These are phyloP conservation scores for Ogataea haglerorum DNA, from an alignment of 805 yeast species.

Conservation along the genomic window DNA sequence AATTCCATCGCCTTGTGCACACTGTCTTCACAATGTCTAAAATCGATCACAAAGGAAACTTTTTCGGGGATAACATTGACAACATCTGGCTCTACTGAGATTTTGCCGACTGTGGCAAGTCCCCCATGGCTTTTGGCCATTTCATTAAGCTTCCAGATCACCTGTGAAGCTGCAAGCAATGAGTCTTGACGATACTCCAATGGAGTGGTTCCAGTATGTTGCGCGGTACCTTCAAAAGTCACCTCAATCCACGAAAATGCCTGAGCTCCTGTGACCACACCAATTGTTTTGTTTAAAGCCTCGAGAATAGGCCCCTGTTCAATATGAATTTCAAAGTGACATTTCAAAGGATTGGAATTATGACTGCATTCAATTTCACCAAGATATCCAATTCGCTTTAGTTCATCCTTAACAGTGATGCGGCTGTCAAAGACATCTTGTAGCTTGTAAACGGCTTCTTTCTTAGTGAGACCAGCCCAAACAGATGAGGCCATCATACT, in stretches of 20 bases:
- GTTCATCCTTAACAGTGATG: slow-evolving; percentile 50
- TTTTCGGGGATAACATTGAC: slow-evolving; percentile 66
- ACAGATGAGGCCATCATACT: slow-evolving; percentile 65
- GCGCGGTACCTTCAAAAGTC: slow-evolving; percentile 58
- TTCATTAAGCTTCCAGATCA: slow-evolving; percentile 54
- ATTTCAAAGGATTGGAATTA: slow-evolving; percentile 51
- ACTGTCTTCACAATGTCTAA: slow-evolving; percentile 46
- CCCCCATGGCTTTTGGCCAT: slow-evolving; percentile 52
- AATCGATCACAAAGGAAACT: slow-evolving; percentile 58
- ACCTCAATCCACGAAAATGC: slow-evolving; percentile 62
- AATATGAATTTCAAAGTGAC: slow-evolving; percentile 72
- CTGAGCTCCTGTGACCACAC: slow-evolving; percentile 65
- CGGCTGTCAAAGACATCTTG: slow-evolving; percentile 51
- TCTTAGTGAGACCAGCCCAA: slow-evolving; percentile 52
- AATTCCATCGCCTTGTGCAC: slow-evolving; percentile 30
- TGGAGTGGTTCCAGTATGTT: slow-evolving; percentile 76
- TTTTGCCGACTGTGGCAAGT: slow-evolving; percentile 55
- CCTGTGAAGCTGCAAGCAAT: slow-evolving; percentile 51
- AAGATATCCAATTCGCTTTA: slow-evolving; percentile 58
- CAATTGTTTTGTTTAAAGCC: slow-evolving; percentile 50
- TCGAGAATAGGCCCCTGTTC: slow-evolving; percentile 77
- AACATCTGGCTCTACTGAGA: slow-evolving; percentile 55
- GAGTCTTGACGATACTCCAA: slow-evolving; percentile 60
- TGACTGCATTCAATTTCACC: slow-evolving; percentile 51
- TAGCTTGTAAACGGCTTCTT: slow-evolving; percentile 48